Evolutionary conservation across 2,329 filamentous ascomycete species (phyloP).

Genomic region (Diaporthe capsici): DNA sequence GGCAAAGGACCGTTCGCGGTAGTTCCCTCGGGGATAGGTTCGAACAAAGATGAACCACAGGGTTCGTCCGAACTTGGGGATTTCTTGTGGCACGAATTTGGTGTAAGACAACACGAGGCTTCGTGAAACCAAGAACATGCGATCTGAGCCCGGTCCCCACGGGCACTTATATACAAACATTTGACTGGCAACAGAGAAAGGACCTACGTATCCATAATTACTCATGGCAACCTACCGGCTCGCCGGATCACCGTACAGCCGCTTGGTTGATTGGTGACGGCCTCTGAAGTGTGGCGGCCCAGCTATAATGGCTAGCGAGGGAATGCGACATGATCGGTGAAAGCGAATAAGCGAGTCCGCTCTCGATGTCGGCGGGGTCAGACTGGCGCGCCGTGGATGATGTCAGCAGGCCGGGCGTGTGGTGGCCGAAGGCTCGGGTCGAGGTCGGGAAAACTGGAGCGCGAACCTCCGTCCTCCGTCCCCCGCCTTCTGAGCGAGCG

Average conservation of each 20-base stretch:
- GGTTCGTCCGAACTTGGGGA: neutral
- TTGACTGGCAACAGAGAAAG: neutral
- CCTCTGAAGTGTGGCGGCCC: neutral
- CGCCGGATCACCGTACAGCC: neutral
- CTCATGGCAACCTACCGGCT: neutral
- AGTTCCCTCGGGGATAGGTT: slow-evolving; percentile 3
- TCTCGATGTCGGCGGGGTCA: slow-evolving; percentile 1
- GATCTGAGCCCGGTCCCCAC: neutral
- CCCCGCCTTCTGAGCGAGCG: neutral
- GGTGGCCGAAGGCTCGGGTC: slow-evolving; percentile 12
- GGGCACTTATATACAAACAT: neutral
- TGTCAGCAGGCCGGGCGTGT: neutral
- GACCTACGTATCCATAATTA: neutral
- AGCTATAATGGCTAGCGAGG: neutral
- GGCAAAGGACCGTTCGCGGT: slow-evolving; percentile 26
- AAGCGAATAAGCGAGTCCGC: neutral
- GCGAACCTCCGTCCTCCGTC: slow-evolving; percentile 14
- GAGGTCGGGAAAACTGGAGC: slow-evolving; percentile 30
- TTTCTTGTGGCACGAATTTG: neutral
- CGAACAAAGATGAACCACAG: slow-evolving; percentile 5
- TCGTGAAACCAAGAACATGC: neutral
- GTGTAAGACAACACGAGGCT: neutral
- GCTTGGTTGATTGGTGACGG: neutral
- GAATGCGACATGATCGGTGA: neutral
- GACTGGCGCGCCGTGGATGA: slow-evolving; percentile 5